Evolutionary conservation across 106 monocot species (phyloP).

Genomic region (Dendrobium officinale): DNA sequence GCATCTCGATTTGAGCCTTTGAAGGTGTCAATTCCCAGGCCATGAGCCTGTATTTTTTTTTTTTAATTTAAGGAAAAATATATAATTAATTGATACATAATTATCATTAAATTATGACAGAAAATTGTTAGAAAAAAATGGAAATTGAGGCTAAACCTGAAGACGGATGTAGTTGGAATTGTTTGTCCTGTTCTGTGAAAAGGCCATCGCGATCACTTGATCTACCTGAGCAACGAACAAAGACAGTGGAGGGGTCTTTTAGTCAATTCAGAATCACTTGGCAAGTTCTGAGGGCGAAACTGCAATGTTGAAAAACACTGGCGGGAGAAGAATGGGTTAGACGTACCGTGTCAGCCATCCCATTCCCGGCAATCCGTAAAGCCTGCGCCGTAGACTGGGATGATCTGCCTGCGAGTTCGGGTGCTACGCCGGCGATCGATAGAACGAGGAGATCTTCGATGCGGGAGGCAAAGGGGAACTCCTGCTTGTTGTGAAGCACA

Average conservation of each 20-base stretch:
- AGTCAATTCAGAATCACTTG: not conserved
- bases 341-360: slow-evolving; percentile 34
- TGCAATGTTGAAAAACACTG: not conserved
- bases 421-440: slow-evolving; percentile 29
- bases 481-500: slow-evolving; percentile 85
- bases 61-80: not conserved
- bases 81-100: too few relatives aligned
- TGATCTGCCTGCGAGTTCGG: not conserved
- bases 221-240: slow-evolving; percentile 12
- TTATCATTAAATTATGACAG: not conserved
- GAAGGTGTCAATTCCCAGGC: not conserved
- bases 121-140: not conserved
- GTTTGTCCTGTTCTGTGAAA: not conserved
- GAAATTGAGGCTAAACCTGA: slow-evolving; percentile 3
- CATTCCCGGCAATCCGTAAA: slow-evolving; percentile 21
- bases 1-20: not conserved
- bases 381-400: slow-evolving; percentile 9
- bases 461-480: slow-evolving; percentile 64
- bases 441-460: slow-evolving; percentile 68
- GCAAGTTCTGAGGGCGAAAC: not conserved
- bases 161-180: slow-evolving; percentile 25
- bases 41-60: not conserved
- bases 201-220: slow-evolving; percentile 25
- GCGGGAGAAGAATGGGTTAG: slow-evolving; percentile 1
- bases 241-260: not conserved